Percentiles rank a stretch among this genome's conserved stretches.
These are phyloP conservation scores for Cladosporium oxysporum DNA, from an alignment of 2,329 filamentous ascomycete species.

Conservation along the genomic window DNA sequence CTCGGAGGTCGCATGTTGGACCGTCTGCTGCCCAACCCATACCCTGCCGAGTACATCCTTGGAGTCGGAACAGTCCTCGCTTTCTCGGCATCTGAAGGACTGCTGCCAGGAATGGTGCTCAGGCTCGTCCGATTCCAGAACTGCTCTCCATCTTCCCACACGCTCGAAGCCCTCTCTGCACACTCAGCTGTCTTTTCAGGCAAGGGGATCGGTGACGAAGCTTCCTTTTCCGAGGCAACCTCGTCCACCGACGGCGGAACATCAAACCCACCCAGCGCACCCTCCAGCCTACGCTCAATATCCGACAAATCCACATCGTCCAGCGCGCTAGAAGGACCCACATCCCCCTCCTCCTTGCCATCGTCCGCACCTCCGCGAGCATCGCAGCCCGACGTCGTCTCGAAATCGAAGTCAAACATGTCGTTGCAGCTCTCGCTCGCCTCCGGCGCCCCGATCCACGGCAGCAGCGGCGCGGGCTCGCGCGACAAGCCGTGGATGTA, in stretches of 20 bases:
- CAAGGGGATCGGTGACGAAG: neutral
- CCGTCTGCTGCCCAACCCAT: conserved; percentile 15
- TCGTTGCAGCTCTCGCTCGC: conserved; percentile 23
- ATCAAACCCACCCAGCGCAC: conserved; percentile 31
- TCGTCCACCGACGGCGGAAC: conserved; percentile 14
- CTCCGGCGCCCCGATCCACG: conserved; percentile 29
- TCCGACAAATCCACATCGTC: conserved; percentile 31
- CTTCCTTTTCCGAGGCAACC: neutral
- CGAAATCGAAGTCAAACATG: conserved; percentile 34
- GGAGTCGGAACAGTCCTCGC: neutral
- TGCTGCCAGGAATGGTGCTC: conserved; percentile 13
- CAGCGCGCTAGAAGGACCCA: conserved; percentile 24
- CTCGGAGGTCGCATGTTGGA: conserved; percentile 8
- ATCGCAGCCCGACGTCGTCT: neutral
- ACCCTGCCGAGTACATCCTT: conserved; percentile 8
- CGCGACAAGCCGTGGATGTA: conserved; percentile 43
- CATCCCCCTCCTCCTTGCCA: conserved; percentile 1
- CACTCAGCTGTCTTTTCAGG: neutral
- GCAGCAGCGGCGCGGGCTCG: conserved; percentile 40
- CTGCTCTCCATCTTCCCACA: conserved; percentile 40
- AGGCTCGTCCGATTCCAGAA: conserved; percentile 28
- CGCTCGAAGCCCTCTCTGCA: conserved; percentile 40
- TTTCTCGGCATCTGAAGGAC: conserved; percentile 15
- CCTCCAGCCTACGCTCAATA: conserved; percentile 29
- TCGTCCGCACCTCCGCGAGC: neutral